Percentiles rank a stretch among this genome's conserved stretches.
These are phyloP conservation scores for Phragmites australis DNA, from an alignment of 176 grass and related monocot species.

Conservation along the genomic window DNA sequence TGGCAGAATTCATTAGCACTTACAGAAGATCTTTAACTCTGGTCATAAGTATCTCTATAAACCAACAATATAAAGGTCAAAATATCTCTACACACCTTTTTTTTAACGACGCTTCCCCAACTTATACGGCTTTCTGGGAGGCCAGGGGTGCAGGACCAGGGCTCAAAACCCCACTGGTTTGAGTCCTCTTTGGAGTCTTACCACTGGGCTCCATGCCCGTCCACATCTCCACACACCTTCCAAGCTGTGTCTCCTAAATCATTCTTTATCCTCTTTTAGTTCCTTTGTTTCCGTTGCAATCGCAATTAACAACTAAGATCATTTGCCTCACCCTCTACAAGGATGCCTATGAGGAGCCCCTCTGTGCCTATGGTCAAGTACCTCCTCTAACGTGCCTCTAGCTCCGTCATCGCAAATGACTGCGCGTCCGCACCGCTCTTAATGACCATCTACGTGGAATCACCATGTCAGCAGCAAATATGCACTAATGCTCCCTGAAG, in stretches of 20 bases:
- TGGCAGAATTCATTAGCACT: not conserved
- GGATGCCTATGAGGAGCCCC: slow-evolving; percentile 82
- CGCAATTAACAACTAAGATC: slow-evolving; percentile 11
- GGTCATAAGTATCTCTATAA: not conserved
- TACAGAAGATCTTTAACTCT: too few relatives aligned
- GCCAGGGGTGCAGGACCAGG: too few relatives aligned
- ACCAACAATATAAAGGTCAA: not conserved
- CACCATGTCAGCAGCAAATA: slow-evolving; percentile 13
- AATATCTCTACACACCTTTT: too few relatives aligned
- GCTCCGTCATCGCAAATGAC: slow-evolving; percentile 74
- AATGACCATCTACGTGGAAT: slow-evolving; percentile 73
- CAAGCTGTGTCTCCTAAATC: not conserved
- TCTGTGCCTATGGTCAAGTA: slow-evolving; percentile 75
- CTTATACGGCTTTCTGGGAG: too few relatives aligned
- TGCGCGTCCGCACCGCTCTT: slow-evolving; percentile 72
- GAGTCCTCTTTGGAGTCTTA: too few relatives aligned
- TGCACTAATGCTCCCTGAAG: not conserved
- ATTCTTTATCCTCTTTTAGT: slow-evolving; percentile 13
- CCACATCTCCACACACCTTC: not conserved
- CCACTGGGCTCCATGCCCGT: too few relatives aligned
- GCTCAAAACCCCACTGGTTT: too few relatives aligned
- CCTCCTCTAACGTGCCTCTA: slow-evolving; percentile 80
- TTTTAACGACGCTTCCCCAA: too few relatives aligned
- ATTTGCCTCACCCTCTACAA: slow-evolving; percentile 69
- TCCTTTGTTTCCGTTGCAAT: not conserved